These are phyloP conservation scores for Croton laevigatus DNA, from an alignment of 441 rosid species.

Conservation along the genomic window DNA sequence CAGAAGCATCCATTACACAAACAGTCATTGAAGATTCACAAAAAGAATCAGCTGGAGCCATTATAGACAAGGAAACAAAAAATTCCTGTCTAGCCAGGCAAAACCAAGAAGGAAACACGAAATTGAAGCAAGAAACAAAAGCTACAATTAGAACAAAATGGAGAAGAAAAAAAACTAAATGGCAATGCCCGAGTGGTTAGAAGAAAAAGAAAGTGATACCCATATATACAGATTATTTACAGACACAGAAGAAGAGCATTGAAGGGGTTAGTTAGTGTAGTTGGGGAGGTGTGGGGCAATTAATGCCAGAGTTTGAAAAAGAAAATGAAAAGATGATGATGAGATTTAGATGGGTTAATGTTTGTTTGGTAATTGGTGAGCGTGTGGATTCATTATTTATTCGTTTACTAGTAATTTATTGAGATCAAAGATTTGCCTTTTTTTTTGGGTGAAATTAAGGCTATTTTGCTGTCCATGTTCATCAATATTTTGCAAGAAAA, in stretches of 20 bases:
- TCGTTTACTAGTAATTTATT: no score
- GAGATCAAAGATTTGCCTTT: no score
- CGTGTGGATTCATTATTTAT: neutral
- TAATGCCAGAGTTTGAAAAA: neutral
- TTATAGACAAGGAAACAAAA: neutral
- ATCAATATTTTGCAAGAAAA: no score
- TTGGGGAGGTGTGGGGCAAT: constrained; percentile 17
- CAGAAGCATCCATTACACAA: constrained; percentile 68
- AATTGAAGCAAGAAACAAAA: neutral
- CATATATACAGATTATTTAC: neutral
- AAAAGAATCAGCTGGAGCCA: constrained; percentile 40
- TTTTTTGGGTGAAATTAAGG: no score
- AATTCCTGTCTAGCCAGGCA: neutral
- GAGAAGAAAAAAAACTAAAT: neutral
- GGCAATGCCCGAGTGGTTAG: neutral
- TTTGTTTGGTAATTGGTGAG: neutral
- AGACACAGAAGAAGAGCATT: constrained; percentile 3
- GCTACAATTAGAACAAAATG: neutral
- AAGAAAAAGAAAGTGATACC: neutral
- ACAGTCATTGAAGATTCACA: constrained; percentile 28
- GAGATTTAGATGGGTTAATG: constrained; percentile 14
- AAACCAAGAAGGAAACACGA: neutral
- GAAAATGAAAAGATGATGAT: neutral
- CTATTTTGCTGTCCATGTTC: no score
- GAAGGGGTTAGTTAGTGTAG: constrained; percentile 22